Evolutionary conservation across 176 grass and related monocot genomes (phyloP).

Genomic region (Canna indica): DNA sequence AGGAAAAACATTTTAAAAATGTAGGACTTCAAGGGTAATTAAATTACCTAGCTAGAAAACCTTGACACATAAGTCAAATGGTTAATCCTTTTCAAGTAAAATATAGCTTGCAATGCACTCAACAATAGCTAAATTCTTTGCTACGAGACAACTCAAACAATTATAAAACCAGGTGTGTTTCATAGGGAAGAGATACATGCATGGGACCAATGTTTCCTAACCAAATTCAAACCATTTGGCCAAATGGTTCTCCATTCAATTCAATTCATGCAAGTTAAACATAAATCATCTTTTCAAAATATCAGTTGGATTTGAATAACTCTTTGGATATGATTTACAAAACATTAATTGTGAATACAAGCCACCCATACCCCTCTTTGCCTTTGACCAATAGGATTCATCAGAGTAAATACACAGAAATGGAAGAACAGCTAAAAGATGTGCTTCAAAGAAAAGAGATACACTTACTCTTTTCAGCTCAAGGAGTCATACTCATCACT

Average conservation of each 20-base stretch:
- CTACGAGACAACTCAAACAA: background rate
- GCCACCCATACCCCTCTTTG: no score
- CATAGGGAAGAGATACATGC: background rate
- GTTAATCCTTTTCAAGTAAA: background rate
- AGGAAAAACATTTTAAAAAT: background rate
- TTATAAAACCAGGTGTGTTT: background rate
- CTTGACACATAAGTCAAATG: background rate
- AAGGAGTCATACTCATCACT: background rate
- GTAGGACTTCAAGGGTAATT: background rate
- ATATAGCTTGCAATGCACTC: background rate
- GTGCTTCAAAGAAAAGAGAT: background rate
- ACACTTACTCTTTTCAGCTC: background rate
- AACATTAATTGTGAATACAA: no score
- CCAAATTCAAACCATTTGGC: no score
- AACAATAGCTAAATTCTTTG: background rate
- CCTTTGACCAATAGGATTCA: no score
- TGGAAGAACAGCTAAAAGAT: background rate
- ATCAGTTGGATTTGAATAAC: no score
- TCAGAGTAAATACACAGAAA: no score
- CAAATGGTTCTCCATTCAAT: no score
- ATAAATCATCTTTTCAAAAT: no score
- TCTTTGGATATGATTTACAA: no score
- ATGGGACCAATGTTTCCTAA: no score
- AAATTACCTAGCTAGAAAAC: background rate
- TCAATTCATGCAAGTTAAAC: no score